Base-by-base conservation (phyloP, 1,139 yeast genomes). In the Geotrichum aggregatum region DNA sequence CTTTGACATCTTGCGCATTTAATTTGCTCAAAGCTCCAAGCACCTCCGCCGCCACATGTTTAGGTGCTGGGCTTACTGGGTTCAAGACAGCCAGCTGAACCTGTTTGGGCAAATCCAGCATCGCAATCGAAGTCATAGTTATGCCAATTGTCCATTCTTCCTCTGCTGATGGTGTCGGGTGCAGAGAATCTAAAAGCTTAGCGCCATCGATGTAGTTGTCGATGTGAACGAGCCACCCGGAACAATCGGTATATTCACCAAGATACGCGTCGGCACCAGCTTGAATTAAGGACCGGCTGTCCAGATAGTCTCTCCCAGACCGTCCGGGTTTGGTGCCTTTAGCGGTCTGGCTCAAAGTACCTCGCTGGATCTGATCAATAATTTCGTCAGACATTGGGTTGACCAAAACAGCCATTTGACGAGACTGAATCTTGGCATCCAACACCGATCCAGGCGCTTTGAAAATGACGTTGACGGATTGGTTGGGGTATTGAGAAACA, bases 361-460 rank as follows among this genome's bases (percentile, higher is more conserved):
- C 56, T 10, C 50, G 47, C 52, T 64, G 69, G 38, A 66, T 55
- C 18, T 39, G 45, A 3, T 56, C 57, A 24, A 66, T 63, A 31
- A 61, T 58, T 26, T 55, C 54, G 11, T 62, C 68, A 3, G 54
- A 53, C 68, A 68, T 67, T 1, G 71, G 68, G 38, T 68, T 62
- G 4, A 63, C 70, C 43, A 70, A 58, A 1, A 70, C 63, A 3
- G 51, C 44, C 58, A 71, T 59, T 19, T 16, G 22, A 5, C 40
- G 30, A 4, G 50, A 51, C 18, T 35, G 18, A 4, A 26, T 35
- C 7, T 41, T 46, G 6, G 33, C 13, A 7, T 51, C 56, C 3
- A 33, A 30, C 5, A 48, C 49, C 3, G 63, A 64, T 1, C 62
- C 55, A 1, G 54, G 59, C 16, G 63, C 56, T 30, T 62, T 61